phyloP scores from a whole-genome alignment of 2,329 filamentous ascomycete genomes.

The Cytospora mali region DNA sequence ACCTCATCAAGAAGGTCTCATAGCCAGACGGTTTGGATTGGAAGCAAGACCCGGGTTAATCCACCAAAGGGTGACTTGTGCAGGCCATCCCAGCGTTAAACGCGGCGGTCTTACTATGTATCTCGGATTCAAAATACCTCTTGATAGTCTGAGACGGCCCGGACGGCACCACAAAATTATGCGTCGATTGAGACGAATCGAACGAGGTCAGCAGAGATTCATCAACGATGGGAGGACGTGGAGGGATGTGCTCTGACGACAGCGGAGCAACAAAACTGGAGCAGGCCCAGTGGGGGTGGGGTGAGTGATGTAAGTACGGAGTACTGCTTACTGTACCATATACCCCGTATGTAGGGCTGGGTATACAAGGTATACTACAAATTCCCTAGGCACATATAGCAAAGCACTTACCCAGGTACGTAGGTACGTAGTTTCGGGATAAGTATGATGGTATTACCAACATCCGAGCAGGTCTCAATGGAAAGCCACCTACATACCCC shows the following conservation, averaged over 20 bases:
- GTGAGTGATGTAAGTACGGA: slow-evolving; percentile 12
- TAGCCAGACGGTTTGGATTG: neutral
- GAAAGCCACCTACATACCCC: neutral
- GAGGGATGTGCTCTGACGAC: slow-evolving; percentile 24
- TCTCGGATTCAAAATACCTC: neutral
- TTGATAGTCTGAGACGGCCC: neutral
- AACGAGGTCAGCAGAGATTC: slow-evolving; percentile 16
- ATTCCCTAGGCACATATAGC: neutral
- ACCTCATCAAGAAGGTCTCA: neutral
- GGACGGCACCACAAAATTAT: neutral
- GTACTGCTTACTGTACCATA: neutral
- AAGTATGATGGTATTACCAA: neutral
- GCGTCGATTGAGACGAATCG: slow-evolving; percentile 6
- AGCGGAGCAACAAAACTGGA: slow-evolving; percentile 24
- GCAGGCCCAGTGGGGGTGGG: slow-evolving; percentile 11
- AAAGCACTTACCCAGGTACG: neutral
- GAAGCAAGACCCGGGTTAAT: neutral
- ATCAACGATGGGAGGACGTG: neutral
- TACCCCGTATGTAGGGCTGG: neutral
- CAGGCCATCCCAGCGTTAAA: neutral
- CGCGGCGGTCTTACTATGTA: neutral
- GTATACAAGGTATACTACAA: no score
- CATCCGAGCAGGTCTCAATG: neutral
- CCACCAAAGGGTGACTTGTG: neutral
- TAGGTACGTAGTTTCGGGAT: neutral